These are phyloP conservation scores for Cordyceps cateniannulata DNA, from an alignment of 2,329 filamentous ascomycete genomes.

Conservation along the genomic window DNA sequence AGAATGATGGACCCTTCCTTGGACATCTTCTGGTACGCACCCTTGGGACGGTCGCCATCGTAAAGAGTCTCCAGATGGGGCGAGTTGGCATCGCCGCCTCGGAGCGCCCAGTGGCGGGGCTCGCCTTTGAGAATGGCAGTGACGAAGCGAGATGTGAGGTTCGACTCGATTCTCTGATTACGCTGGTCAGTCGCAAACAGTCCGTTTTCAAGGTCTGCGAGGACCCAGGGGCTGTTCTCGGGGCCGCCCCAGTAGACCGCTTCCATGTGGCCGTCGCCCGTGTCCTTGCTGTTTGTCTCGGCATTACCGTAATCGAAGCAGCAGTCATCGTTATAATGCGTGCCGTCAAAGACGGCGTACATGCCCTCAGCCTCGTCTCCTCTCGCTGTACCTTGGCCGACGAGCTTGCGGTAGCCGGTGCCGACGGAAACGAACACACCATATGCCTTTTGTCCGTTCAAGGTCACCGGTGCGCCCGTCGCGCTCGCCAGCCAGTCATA, in stretches of 20 bases:
- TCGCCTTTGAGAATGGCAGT: constrained; percentile 52
- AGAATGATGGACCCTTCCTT: constrained; percentile 62
- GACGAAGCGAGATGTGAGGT: constrained; percentile 48
- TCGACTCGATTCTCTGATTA: constrained; percentile 46
- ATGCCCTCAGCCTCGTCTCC: constrained; percentile 52
- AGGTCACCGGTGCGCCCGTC: constrained; percentile 52
- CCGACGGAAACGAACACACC: constrained; percentile 56
- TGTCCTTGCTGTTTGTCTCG: constrained; percentile 44
- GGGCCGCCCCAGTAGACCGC: constrained; percentile 60
- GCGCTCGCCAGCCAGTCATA: constrained; percentile 55
- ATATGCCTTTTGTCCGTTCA: constrained; percentile 57
- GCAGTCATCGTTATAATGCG: constrained; percentile 51
- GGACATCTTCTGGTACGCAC: constrained; percentile 55
- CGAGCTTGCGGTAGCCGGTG: constrained; percentile 58
- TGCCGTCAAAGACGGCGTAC: constrained; percentile 54
- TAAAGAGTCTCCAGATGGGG: constrained; percentile 53
- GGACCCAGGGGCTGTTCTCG: constrained; percentile 58
- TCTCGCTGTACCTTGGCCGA: constrained; percentile 42
- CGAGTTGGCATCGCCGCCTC: constrained; percentile 49
- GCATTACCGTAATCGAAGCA: constrained; percentile 55
- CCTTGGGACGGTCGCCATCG: constrained; percentile 47
- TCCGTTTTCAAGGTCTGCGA: constrained; percentile 63
- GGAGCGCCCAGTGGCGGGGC: constrained; percentile 51
- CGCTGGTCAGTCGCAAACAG: constrained; percentile 51
- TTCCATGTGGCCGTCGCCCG: constrained; percentile 62